Conservation (phyloP, 2,329 filamentous ascomycete genomes). For the Diaporthe amygdali region DNA sequence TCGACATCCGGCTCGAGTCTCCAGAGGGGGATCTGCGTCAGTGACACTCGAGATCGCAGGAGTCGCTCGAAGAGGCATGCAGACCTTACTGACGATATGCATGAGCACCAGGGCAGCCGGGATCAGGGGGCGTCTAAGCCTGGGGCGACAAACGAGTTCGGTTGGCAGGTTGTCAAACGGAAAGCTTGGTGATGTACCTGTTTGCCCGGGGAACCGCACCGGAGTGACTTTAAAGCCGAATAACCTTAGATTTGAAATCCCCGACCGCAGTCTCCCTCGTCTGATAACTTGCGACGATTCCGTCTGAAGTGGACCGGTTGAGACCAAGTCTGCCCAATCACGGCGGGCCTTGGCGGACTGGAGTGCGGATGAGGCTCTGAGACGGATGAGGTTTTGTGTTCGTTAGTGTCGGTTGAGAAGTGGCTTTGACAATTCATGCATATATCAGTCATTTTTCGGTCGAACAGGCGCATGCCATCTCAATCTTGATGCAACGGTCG, state of each 20-base stretch:
- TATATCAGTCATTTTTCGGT: background rate
- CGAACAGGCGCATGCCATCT: constrained; percentile 16
- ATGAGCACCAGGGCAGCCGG: background rate
- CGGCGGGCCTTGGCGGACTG: constrained; percentile 40
- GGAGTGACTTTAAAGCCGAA: background rate
- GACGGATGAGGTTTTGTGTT: constrained; percentile 24
- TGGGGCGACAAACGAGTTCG: background rate
- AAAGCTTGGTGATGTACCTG: background rate
- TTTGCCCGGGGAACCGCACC: background rate
- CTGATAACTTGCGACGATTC: constrained; percentile 18
- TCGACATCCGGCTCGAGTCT: constrained; percentile 17
- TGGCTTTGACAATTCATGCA: constrained; percentile 14
- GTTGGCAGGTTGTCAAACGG: constrained; percentile 16
- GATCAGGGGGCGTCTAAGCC: constrained; percentile 6
- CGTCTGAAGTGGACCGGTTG: background rate
- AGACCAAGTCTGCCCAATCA: constrained; percentile 8
- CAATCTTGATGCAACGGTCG: constrained; percentile 10
- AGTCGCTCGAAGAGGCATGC: constrained; percentile 4
- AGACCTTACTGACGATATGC: background rate
- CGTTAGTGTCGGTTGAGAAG: constrained; percentile 16
- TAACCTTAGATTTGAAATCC: constrained; percentile 19
- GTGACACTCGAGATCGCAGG: background rate
- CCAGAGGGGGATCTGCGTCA: constrained; percentile 7
- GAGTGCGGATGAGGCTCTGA: constrained; percentile 42
- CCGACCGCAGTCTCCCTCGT: constrained; percentile 5